Evolutionary conservation across 139 green algal genomes (phyloP).

Genomic region (Tetratostichococcus sp.): DNA sequence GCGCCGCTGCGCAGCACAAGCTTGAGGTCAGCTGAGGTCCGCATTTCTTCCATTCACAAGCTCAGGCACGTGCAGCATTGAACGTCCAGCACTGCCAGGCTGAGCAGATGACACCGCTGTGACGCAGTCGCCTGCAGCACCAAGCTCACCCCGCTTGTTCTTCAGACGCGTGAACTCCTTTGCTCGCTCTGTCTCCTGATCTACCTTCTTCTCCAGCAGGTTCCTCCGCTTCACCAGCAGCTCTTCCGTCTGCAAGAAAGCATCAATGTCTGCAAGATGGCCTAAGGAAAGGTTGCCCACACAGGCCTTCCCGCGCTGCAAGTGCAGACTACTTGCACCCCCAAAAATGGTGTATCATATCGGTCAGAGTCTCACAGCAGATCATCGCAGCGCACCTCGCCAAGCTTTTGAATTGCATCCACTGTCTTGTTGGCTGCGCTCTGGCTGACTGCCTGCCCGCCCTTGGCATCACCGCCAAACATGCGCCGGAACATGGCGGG

Average conservation of each 20-base stretch:
- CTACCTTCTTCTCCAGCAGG: slow-evolving; percentile 84
- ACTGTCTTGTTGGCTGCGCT: slow-evolving; percentile 23
- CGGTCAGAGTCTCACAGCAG: too few species aligned
- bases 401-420: slow-evolving; percentile 50
- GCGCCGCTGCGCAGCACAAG: slow-evolving; percentile 47
- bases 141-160: slow-evolving; percentile 73
- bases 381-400: slow-evolving; percentile 29
- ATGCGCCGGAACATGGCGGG: slow-evolving; percentile 43
- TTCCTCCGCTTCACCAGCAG: slow-evolving; percentile 85
- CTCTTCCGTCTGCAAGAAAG: slow-evolving; percentile 75
- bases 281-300: too few species aligned
- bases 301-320: too few species aligned
- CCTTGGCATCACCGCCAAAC: slow-evolving; percentile 30
- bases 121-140: too few species aligned
- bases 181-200: slow-evolving; percentile 75
- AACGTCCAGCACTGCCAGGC: too few species aligned
- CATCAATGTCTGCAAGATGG: too few species aligned
- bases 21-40: too few species aligned
- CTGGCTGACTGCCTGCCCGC: not conserved
- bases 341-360: too few species aligned
- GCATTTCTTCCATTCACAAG: too few species aligned
- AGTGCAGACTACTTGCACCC: too few species aligned
- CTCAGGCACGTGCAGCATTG: too few species aligned
- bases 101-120: too few species aligned
- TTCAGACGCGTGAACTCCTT: slow-evolving; percentile 71